Evolutionary conservation across 768 basidiomycete species (phyloP).

Genomic region (Pleurotus pulmonarius): DNA sequence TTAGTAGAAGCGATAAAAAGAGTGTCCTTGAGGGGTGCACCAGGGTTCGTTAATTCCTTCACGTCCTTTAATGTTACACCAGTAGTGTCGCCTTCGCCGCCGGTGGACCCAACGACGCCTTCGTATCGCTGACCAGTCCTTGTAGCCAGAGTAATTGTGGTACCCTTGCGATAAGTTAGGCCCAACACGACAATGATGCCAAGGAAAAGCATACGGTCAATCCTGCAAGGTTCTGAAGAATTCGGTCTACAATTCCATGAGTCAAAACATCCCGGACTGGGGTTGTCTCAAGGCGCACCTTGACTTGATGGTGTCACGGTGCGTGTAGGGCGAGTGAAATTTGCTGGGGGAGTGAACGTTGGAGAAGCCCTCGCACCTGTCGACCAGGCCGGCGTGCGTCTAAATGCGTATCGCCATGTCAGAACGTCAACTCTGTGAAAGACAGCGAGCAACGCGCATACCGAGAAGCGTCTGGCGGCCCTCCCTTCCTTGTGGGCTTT

Average conservation of each 20-base stretch:
- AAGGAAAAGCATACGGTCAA: conserved; percentile 54
- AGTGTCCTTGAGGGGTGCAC: conserved; percentile 65
- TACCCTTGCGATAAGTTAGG: conserved; percentile 41
- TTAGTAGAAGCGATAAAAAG: conserved; percentile 69
- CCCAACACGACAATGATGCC: neutral
- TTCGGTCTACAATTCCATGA: conserved; percentile 51
- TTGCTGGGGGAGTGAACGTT: conserved; percentile 57
- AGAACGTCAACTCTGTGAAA: neutral
- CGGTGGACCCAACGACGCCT: conserved; percentile 62
- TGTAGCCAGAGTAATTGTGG: conserved; percentile 71
- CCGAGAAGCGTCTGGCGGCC: conserved; percentile 57
- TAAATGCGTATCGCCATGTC: conserved; percentile 2
- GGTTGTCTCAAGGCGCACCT: conserved; percentile 41
- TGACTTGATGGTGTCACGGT: conserved; percentile 28
- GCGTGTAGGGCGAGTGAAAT: conserved; percentile 31
- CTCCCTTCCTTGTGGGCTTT: conserved; percentile 58
- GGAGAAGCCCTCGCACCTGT: conserved; percentile 64
- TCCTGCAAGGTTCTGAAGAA: conserved; percentile 63
- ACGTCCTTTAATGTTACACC: conserved; percentile 78
- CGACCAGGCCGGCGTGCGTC: conserved; percentile 50
- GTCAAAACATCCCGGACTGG: conserved; percentile 42
- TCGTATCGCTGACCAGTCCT: conserved; percentile 73
- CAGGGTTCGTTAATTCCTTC: conserved; percentile 66
- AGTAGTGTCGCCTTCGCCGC: conserved; percentile 59
- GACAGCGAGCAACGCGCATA: conserved; percentile 18